These are phyloP conservation scores for Dalbergia cultrata DNA, from an alignment of 306 rosid genomes.

Conservation along the genomic window DNA sequence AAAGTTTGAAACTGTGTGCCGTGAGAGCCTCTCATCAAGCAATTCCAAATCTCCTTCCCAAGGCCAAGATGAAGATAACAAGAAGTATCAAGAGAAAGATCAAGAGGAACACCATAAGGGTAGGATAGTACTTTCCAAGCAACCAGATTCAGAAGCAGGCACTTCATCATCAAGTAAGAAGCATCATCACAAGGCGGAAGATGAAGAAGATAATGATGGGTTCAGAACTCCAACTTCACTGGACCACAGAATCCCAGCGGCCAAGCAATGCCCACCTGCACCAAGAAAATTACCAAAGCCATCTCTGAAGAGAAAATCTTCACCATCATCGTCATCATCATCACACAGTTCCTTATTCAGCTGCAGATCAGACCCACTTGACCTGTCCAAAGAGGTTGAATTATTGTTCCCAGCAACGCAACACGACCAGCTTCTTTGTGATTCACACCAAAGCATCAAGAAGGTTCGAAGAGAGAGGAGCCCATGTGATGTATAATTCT, in stretches of 20 bases:
- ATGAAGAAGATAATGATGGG: constrained; percentile 56
- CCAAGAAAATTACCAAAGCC: constrained; percentile 59
- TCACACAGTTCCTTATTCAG: neutral
- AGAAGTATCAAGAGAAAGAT: neutral
- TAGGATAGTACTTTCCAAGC: neutral
- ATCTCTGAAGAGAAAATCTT: constrained; percentile 50
- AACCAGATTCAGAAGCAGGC: constrained; percentile 9
- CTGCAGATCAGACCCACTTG: constrained; percentile 46
- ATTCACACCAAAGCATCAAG: constrained; percentile 44
- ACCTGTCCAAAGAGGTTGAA: constrained; percentile 53
- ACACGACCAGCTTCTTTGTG: constrained; percentile 22
- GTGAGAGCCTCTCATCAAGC: constrained; percentile 16
- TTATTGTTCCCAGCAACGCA: constrained; percentile 50
- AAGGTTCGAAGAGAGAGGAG: constrained; percentile 50
- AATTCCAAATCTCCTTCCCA: constrained; percentile 22
- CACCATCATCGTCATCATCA: neutral
- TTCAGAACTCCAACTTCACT: constrained; percentile 71
- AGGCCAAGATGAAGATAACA: neutral
- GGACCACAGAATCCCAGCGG: constrained; percentile 61
- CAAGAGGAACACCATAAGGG: neutral
- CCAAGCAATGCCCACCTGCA: constrained; percentile 65
- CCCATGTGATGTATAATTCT: neutral
- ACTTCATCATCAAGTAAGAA: neutral
- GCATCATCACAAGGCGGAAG: neutral
- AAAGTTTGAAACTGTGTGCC: constrained; percentile 19